Conservation (phyloP, 2,329 filamentous ascomycete species). For the Endoconidiophora laricicola region DNA sequence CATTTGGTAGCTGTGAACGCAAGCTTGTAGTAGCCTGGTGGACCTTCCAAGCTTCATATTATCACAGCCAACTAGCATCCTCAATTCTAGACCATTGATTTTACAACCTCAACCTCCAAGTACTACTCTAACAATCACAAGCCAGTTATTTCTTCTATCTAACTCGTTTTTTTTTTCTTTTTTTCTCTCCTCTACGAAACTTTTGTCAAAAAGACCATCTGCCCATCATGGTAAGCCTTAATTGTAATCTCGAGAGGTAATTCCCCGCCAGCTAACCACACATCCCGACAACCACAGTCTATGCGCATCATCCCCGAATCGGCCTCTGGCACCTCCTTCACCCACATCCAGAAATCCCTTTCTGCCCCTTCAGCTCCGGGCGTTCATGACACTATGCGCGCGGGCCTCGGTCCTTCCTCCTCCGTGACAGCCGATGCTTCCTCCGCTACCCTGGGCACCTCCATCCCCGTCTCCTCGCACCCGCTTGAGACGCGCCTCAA, state of each 20-base stretch:
- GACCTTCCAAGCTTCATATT: too few species aligned
- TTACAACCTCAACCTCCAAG: background rate
- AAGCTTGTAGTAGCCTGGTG: too few species aligned
- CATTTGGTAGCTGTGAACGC: too few species aligned
- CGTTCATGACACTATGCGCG: conserved; percentile 81
- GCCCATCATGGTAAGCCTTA: conserved; percentile 7
- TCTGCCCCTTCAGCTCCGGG: conserved; percentile 82
- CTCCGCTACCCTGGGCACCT: conserved; percentile 28
- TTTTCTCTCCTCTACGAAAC: background rate
- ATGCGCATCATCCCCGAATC: conserved; percentile 74
- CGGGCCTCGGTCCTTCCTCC: conserved; percentile 52
- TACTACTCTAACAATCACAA: background rate
- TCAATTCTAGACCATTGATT: background rate
- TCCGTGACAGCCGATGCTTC: background rate
- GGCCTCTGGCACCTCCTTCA: conserved; percentile 47
- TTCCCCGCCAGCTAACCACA: conserved; percentile 12
- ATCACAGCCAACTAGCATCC: too few species aligned
- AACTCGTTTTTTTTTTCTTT: background rate
- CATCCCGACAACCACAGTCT: conserved; percentile 35
- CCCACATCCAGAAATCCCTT: conserved; percentile 42
- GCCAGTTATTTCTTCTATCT: background rate
- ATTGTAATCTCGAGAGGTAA: background rate
- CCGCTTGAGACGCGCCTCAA: conserved; percentile 82
- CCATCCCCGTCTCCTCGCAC: conserved; percentile 47
- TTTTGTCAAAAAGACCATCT: background rate